A percentile compares a stretch with the other conserved stretches of the same genome.
phyloP scores from a whole-genome alignment of 306 rosid species.

The Sicyos baderoa region DNA sequence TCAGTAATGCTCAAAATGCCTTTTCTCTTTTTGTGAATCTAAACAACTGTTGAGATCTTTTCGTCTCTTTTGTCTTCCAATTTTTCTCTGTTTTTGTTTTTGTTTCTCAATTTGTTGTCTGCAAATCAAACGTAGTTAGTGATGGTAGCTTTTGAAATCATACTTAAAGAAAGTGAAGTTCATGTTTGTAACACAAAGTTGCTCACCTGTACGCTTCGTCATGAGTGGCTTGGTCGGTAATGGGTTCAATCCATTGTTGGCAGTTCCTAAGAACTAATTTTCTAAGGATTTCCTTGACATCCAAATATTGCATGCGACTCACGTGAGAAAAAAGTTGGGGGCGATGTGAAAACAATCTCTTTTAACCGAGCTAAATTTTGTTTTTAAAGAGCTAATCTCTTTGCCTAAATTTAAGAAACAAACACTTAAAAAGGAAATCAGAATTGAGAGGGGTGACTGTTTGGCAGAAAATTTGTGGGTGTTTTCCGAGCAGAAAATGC shows the following conservation, averaged over 20 bases:
- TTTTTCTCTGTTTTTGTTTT: background rate
- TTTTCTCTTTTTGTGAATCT: constrained; percentile 28
- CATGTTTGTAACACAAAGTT: background rate
- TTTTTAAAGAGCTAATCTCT: background rate
- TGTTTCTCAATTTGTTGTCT: background rate
- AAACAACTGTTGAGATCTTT: background rate
- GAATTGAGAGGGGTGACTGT: background rate
- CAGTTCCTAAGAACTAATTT: background rate
- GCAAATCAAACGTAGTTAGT: background rate
- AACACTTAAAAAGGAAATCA: too few species aligned
- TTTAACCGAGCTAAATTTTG: background rate
- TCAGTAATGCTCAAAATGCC: constrained; percentile 22
- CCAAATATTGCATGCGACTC: too few species aligned
- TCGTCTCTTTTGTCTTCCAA: background rate
- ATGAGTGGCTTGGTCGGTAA: too few species aligned
- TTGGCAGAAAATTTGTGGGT: background rate
- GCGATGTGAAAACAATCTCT: background rate
- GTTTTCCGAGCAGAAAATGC: background rate
- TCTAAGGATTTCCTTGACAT: too few species aligned
- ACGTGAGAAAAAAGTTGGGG: too few species aligned
- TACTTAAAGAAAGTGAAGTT: background rate
- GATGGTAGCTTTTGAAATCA: background rate
- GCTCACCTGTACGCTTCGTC: background rate
- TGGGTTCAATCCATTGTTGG: too few species aligned
- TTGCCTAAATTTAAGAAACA: too few species aligned